Conservation (phyloP, 768 basidiomycete genomes). For the Lentinula edodes region DNA sequence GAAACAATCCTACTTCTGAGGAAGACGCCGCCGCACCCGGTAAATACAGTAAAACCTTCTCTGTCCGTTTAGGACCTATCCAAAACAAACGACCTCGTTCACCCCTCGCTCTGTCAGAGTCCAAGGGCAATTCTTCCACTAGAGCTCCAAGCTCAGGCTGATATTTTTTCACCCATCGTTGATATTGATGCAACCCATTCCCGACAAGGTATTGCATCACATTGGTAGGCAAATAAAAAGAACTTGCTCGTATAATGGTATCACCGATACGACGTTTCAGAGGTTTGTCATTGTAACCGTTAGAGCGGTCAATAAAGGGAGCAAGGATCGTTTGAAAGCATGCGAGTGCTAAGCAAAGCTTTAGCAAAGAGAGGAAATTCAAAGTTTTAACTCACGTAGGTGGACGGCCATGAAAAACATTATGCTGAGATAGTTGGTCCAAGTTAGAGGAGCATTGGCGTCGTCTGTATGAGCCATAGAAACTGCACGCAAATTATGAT, state of each 20-base stretch:
- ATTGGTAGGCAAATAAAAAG: neutral
- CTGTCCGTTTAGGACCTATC: slow-evolving; percentile 25
- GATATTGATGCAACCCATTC: neutral
- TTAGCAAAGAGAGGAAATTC: neutral
- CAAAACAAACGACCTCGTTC: slow-evolving; percentile 21
- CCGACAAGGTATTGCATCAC: neutral
- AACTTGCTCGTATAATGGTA: neutral
- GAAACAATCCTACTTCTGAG: neutral
- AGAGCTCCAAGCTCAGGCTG: neutral
- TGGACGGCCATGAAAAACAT: neutral
- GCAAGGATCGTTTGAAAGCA: neutral
- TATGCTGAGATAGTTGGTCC: neutral
- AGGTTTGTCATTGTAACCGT: neutral
- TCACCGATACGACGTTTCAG: neutral
- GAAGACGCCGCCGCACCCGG: slow-evolving; percentile 21
- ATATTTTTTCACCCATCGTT: neutral
- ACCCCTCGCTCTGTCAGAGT: neutral
- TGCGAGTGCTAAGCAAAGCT: neutral
- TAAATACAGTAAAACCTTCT: slow-evolving; percentile 26
- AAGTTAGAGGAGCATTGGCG: neutral
- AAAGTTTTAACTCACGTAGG: neutral
- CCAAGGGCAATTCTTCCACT: neutral
- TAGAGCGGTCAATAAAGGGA: neutral
- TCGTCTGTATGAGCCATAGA: neutral
- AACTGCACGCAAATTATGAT: neutral